These are phyloP conservation scores for Allium cepa DNA, from an alignment of 106 monocot genomes.

Conservation along the genomic window DNA sequence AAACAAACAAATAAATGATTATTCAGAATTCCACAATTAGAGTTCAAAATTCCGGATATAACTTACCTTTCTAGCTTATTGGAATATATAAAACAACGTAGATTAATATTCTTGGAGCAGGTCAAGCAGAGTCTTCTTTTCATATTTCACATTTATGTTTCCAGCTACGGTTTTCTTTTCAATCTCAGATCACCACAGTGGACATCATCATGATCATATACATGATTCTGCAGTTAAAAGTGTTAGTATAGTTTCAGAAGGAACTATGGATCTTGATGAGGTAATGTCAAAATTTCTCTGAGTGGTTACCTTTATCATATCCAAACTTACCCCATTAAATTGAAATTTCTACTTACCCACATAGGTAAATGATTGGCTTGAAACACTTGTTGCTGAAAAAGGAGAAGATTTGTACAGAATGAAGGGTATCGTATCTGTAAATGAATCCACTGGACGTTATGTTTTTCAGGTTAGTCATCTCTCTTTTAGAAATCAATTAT, in stretches of 20 bases:
- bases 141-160: too few species aligned
- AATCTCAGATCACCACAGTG: conserved; percentile 41
- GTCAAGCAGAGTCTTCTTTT: too few species aligned
- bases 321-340: neutral
- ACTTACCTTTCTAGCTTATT: too few species aligned
- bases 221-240: conserved; percentile 93
- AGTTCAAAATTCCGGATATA: too few species aligned
- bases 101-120: too few species aligned
- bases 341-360: neutral
- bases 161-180: neutral
- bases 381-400: conserved; percentile 81
- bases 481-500: neutral
- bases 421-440: conserved; percentile 85
- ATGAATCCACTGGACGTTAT: conserved; percentile 77
- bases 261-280: conserved; percentile 89
- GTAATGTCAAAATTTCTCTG: conserved; percentile 21
- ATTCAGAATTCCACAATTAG: too few species aligned
- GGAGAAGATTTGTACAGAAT: conserved; percentile 93
- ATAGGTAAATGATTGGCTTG: conserved; percentile 94
- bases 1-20: too few species aligned
- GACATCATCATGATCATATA: conserved; percentile 61
- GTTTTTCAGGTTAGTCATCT: conserved; percentile 69
- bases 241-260: conserved; percentile 96
- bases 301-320: neutral
- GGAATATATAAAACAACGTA: too few species aligned